phyloP scores from a whole-genome alignment of 1,139 yeast genomes.

The Candida sojae region DNA sequence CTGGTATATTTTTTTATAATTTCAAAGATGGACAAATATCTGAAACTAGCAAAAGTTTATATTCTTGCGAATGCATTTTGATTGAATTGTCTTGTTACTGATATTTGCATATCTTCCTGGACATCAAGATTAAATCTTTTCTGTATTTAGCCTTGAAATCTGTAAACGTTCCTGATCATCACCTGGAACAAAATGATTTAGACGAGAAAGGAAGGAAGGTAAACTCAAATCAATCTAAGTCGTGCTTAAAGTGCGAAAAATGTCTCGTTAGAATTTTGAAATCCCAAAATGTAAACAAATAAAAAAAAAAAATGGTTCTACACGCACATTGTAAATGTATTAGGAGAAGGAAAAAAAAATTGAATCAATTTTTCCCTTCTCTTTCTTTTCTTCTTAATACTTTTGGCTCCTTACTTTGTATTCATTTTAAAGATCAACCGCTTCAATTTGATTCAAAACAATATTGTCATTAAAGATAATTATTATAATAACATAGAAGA shows the following conservation, averaged over 20 bases:
- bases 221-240: neutral
- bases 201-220: neutral
- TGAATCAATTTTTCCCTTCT: constrained; percentile 3
- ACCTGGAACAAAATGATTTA: neutral
- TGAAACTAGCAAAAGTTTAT: too few relatives aligned
- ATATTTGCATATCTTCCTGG: too few relatives aligned
- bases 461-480: constrained; percentile 1
- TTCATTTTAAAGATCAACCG: neutral
- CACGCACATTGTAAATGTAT: neutral
- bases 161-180: too few relatives aligned
- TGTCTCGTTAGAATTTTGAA: constrained; percentile 5
- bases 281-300: constrained; percentile 6
- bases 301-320: neutral
- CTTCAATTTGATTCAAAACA: neutral
- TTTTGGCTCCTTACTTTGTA: neutral
- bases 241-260: neutral
- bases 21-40: too few relatives aligned
- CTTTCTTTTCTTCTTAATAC: neutral
- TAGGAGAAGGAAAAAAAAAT: neutral
- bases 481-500: constrained; percentile 2
- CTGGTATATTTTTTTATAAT: too few relatives aligned
- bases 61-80: too few relatives aligned
- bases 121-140: too few relatives aligned
- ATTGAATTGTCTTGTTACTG: too few relatives aligned
- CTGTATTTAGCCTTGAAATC: too few relatives aligned